Conservation (phyloP, 1,139 yeast species). For the Pichia cactophila region DNA sequence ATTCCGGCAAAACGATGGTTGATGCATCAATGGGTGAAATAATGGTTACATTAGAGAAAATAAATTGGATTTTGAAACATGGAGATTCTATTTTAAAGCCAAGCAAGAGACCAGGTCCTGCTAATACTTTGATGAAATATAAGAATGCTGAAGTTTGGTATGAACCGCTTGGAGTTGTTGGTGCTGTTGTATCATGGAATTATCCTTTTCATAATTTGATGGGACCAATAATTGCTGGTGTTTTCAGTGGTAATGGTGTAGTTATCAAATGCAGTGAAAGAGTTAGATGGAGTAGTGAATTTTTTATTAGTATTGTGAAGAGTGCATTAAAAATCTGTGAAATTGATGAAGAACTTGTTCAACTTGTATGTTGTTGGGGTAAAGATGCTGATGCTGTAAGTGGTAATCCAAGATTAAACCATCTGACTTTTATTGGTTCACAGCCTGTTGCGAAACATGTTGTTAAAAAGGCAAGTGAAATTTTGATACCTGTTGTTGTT, state of each 20-base stretch:
- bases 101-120: slow-evolving; percentile 78
- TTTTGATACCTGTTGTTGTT: slow-evolving; percentile 86
- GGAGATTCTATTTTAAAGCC: slow-evolving; percentile 70
- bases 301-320: slow-evolving; percentile 64
- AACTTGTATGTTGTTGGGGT: slow-evolving; percentile 71
- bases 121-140: slow-evolving; percentile 71
- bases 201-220: slow-evolving; percentile 89
- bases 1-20: slow-evolving; percentile 89
- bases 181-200: slow-evolving; percentile 93
- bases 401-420: slow-evolving; percentile 72
- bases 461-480: slow-evolving; percentile 69
- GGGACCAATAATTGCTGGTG: slow-evolving; percentile 85
- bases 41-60: slow-evolving; percentile 85
- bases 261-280: slow-evolving; percentile 91
- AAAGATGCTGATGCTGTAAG: slow-evolving; percentile 82
- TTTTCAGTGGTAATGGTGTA: slow-evolving; percentile 86
- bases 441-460: slow-evolving; percentile 88
- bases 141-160: slow-evolving; percentile 90
- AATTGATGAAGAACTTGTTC: slow-evolving; percentile 74
- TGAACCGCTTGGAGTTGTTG: slow-evolving; percentile 82
- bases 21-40: slow-evolving; percentile 97
- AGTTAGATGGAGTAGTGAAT: slow-evolving; percentile 88
- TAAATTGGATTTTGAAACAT: slow-evolving; percentile 79
- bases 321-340: slow-evolving; percentile 67
- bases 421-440: slow-evolving; percentile 93